Evolutionary conservation across 345 rosid genomes (phyloP).

Genomic region (Gossypioides kirkii): DNA sequence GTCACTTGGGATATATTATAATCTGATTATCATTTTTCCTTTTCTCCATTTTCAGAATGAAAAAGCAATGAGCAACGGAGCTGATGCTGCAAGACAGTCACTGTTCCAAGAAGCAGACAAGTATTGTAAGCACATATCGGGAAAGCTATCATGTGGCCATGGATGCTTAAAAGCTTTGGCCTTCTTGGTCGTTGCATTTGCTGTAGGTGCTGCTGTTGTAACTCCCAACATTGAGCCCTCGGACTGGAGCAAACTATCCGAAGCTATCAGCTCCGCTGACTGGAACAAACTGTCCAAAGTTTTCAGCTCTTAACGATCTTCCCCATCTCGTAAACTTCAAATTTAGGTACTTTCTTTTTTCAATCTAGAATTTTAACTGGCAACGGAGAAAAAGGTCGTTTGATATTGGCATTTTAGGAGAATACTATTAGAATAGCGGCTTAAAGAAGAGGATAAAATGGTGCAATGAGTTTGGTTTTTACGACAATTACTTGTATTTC

Average conservation of each 20-base stretch:
- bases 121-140: constrained; percentile 45
- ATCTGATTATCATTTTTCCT: constrained; percentile 15
- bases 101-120: constrained; percentile 49
- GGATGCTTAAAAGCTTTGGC: constrained; percentile 51
- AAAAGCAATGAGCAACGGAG: constrained; percentile 38
- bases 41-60: constrained; percentile 42
- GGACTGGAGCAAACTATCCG: constrained; percentile 35
- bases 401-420: constrained; percentile 11
- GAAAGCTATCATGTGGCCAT: constrained; percentile 44
- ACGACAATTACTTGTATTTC: not conserved
- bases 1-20: not conserved
- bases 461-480: not conserved
- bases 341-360: constrained; percentile 13
- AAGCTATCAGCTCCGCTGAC: not conserved
- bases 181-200: constrained; percentile 34
- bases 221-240: constrained; percentile 30
- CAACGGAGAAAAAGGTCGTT: constrained; percentile 7
- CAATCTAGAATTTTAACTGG: constrained; percentile 14
- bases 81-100: constrained; percentile 27
- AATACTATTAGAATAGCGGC: constrained; percentile 22
- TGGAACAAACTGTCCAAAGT: constrained; percentile 21
- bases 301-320: constrained; percentile 26
- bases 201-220: constrained; percentile 41
- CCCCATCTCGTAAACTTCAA: not conserved
- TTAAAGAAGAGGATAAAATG: constrained; percentile 18